Percentiles rank a stretch among this genome's conserved stretches.
Evolutionary conservation across 1,284 basidiomycete genomes (phyloP).

Genomic region (Peniophora sp.): DNA sequence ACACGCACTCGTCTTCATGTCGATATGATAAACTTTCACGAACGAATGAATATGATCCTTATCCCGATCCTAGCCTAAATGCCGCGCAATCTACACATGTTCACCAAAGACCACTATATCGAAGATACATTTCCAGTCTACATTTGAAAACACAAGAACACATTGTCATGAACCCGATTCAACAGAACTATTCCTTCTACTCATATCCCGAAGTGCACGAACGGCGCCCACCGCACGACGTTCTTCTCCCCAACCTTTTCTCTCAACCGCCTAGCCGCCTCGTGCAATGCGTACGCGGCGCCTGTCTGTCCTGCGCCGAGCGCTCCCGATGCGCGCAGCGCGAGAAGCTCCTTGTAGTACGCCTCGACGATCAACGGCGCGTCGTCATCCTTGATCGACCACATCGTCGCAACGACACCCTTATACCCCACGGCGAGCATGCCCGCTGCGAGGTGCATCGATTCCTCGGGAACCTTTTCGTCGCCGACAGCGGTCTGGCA

Average conservation of each 20-base stretch:
- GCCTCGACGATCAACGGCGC: slow-evolving; percentile 9
- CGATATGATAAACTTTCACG: no score
- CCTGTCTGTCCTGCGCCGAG: not conserved
- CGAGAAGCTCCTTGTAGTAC: slow-evolving; percentile 3
- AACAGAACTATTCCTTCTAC: no score
- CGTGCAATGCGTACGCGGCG: slow-evolving; percentile 1
- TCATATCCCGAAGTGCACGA: not conserved
- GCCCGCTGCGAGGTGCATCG: slow-evolving; percentile 18
- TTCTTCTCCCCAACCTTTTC: not conserved
- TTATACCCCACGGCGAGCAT: slow-evolving; percentile 17
- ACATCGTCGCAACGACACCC: slow-evolving; percentile 17
- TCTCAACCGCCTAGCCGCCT: not conserved
- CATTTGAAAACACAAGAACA: no score
- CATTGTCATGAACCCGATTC: no score
- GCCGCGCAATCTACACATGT: no score
- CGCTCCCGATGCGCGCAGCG: not conserved
- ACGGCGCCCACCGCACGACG: not conserved
- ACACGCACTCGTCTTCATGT: no score
- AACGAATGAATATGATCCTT: no score
- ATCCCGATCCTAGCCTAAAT: no score
- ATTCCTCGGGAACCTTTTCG: slow-evolving; percentile 13
- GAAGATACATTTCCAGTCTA: no score
- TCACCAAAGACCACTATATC: no score
- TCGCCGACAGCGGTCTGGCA: slow-evolving; percentile 18
- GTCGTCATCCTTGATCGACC: slow-evolving; percentile 13